These are phyloP conservation scores for Microstegium vimineum DNA, from an alignment of 176 grass and related monocot species.

Conservation along the genomic window DNA sequence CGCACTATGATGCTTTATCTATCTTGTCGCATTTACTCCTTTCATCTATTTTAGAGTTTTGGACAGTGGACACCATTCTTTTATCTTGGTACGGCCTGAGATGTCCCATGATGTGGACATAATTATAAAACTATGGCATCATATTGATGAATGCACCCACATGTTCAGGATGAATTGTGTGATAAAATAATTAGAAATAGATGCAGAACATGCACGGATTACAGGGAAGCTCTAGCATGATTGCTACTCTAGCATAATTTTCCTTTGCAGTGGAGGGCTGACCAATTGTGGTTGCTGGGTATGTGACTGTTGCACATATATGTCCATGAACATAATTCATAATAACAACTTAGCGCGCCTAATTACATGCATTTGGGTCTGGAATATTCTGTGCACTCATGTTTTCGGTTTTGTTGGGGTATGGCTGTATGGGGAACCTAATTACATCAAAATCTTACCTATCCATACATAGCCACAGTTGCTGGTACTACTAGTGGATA, in stretches of 20 bases:
- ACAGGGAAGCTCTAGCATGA: neutral
- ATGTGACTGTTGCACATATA: neutral
- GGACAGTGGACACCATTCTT: neutral
- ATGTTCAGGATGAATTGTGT: conserved; percentile 13
- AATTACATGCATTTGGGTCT: neutral
- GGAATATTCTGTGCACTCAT: neutral
- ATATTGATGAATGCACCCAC: neutral
- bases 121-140: conserved; percentile 1
- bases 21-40: neutral
- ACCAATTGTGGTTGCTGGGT: neutral
- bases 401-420: neutral
- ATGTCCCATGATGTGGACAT: neutral
- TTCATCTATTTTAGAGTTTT: neutral
- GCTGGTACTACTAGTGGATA: neutral
- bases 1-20: neutral
- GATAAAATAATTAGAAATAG: conserved; percentile 6
- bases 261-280: neutral
- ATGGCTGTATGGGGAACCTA: neutral
- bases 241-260: neutral
- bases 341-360: neutral
- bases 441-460: neutral
- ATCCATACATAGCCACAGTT: neutral
- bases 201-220: neutral
- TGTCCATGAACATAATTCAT: neutral
- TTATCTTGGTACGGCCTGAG: neutral